Base-by-base conservation (phyloP, 2,329 filamentous ascomycete species). In the Botryotinia convoluta region DNA sequence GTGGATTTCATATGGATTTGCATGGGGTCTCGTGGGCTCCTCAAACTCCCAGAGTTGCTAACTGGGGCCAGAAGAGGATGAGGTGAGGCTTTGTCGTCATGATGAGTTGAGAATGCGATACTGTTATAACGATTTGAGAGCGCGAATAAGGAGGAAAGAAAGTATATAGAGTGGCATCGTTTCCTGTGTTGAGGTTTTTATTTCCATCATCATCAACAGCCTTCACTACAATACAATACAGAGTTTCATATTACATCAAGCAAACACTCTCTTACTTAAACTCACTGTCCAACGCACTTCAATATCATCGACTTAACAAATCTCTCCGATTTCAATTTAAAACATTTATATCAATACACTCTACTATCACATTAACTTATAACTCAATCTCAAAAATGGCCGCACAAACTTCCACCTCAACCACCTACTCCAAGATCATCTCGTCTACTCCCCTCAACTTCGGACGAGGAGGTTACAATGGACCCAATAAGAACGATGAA, bases 401-500 rank as follows among this genome's bases (percentile, higher is more conserved):
- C 45, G 74, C 74, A 70, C 74, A 74, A 63, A 74, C 69, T 39
- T 68, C 39, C 63, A 61, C 71, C 26, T 68, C 26, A 64, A 72
- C 39, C 51, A 22, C 39, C 9, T 60, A n/a, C 62, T 32, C 29
- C 59, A 65, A 4, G 35, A 35, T 35, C 42, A 44, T 62, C 68
- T 64, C 68, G 61, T 70, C 71, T 60, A 44, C 67, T 37, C 73
- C 72, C 37, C 62, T 73, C 26, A 73, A 77, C 71, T 75, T 69
- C 63, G 78, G 78, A 60, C 77, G 78, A n/a, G 78, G 78, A 29
- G 78, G 77, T 32, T 77, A 78, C 72, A 77, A 77, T 62, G 75
- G 75, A 3, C 77, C 77, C 35, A 73, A 72, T 70, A 45, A 70
- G 26, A 57, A 35, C 12, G 70, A 71, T 37, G 67, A 72, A 4